Base-by-base conservation (phyloP, 2,329 filamentous ascomycete species). In the Colletotrichum cuscutae region DNA sequence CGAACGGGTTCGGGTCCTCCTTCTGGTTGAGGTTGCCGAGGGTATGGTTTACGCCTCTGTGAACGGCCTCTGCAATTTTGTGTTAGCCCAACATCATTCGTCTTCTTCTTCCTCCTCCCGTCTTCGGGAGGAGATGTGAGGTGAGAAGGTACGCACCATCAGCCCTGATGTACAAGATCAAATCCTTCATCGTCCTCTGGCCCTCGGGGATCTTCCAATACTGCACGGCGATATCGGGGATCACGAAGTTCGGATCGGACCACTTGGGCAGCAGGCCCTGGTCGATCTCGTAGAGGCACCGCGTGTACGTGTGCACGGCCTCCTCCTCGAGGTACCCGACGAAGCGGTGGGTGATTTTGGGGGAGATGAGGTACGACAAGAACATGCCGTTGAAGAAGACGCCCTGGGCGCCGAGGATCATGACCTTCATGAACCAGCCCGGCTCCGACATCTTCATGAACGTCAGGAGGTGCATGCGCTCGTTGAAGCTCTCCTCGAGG, bases 261-360 rank as follows among this genome's bases (percentile, higher is more conserved):
- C 97, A 99, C 77, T 91, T 91, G 0, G 95, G 95, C 15, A 98
- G 85, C 71, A 90, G 89, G n/a, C 96, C 96, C 3, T 89, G 88
- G 71, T 98, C 95, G 28, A 99, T 89, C 79, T 98, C 97, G 76
- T 91, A 87, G 77, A 98, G 93, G 73, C 95, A 94, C 62, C 95
- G 91, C 0, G 95, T 97, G 85, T 99, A 99, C 0, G 97, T 99
- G 79, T 97, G 89, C 1, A 98, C 96, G 9, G 97, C 97, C 83
- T 99, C 97, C 82, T 99, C 97, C 83, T 99, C 97, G 13, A 99
- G 90, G 78, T 98, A 98, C 1, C 95, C 97, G 65, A 98, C 95
- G 82, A 99, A 98, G 57, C 97, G 93, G 82, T 99, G 97, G 79
- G 94, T 96, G 75, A 94, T 96, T 74, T 92, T 91, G 7, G 97